phyloP scores from a whole-genome alignment of 2,329 filamentous ascomycete species.

The Dactylellina sp. region DNA sequence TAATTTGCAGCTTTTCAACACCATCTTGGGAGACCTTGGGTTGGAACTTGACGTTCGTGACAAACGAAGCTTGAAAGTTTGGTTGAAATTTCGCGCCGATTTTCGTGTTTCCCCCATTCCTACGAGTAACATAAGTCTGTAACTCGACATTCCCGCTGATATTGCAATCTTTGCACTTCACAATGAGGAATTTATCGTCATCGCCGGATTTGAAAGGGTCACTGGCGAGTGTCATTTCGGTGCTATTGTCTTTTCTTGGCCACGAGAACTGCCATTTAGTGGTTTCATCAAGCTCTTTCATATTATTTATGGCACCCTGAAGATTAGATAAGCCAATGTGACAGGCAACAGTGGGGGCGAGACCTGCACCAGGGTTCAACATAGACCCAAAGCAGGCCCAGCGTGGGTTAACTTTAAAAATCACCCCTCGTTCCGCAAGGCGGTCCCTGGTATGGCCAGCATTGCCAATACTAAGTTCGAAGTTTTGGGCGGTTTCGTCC shows the following conservation, averaged over 20 bases:
- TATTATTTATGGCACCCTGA: background rate
- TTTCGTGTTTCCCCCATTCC: background rate
- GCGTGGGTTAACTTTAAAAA: background rate
- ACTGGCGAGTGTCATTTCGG: background rate
- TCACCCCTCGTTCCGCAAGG: background rate
- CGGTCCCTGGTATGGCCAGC: background rate
- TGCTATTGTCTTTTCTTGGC: background rate
- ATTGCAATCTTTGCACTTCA: background rate
- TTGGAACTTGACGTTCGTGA: background rate
- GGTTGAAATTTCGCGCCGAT: background rate
- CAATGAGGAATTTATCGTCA: conserved; percentile 1
- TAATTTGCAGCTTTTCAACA: background rate
- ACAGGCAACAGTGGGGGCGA: background rate
- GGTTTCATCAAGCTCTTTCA: background rate
- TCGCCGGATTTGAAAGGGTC: conserved; percentile 3
- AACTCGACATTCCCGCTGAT: background rate
- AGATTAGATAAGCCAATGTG: background rate
- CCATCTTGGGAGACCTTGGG: background rate
- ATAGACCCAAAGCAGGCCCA: background rate
- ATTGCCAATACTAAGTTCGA: conserved; percentile 4
- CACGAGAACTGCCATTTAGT: background rate
- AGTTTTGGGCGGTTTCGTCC: conserved; percentile 20
- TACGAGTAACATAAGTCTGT: background rate
- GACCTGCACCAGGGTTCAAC: background rate
- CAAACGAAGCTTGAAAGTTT: background rate